These are phyloP conservation scores for Inga leiocalycina DNA, from an alignment of 306 rosid genomes.

Conservation along the genomic window DNA sequence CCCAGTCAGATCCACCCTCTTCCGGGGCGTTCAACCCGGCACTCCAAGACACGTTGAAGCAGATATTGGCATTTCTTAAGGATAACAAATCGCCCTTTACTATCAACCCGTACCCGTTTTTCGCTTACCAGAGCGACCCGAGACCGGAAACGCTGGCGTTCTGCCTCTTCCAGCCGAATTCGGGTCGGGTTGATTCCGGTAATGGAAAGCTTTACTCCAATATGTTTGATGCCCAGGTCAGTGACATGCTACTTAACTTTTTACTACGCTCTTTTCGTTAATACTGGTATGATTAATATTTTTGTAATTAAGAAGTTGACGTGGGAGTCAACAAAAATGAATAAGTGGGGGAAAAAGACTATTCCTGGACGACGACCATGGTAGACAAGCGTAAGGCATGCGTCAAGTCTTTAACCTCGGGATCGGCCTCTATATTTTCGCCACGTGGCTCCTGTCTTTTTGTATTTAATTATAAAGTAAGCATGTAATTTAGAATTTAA, in stretches of 20 bases:
- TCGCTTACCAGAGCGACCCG: constrained; percentile 70
- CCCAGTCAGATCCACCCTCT: not conserved
- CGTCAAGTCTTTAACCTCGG: not conserved
- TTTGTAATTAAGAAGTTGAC: constrained; percentile 7
- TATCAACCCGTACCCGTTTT: constrained; percentile 69
- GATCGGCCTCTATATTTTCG: not conserved
- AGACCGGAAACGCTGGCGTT: constrained; percentile 66
- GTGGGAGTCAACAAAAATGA: not conserved
- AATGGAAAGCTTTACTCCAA: constrained; percentile 59
- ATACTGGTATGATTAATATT: not conserved
- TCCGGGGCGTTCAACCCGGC: constrained; percentile 33
- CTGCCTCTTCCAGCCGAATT: constrained; percentile 61
- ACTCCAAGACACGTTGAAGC: constrained; percentile 34
- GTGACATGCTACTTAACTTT: not conserved
- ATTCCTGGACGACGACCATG: not conserved
- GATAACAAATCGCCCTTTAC: constrained; percentile 56
- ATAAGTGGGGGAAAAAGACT: not conserved
- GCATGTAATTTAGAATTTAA: not conserved
- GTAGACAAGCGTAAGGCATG: not conserved
- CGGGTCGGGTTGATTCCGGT: constrained; percentile 71
- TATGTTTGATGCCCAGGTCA: constrained; percentile 76
- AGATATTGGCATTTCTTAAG: constrained; percentile 44
- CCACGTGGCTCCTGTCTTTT: constrained; percentile 8
- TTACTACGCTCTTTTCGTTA: not conserved
- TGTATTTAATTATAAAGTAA: not conserved